Percentiles rank a stretch among this genome's conserved stretches.
Conservation (phyloP, 2,329 filamentous ascomycete genomes). For the Penicillium capsulatum region DNA sequence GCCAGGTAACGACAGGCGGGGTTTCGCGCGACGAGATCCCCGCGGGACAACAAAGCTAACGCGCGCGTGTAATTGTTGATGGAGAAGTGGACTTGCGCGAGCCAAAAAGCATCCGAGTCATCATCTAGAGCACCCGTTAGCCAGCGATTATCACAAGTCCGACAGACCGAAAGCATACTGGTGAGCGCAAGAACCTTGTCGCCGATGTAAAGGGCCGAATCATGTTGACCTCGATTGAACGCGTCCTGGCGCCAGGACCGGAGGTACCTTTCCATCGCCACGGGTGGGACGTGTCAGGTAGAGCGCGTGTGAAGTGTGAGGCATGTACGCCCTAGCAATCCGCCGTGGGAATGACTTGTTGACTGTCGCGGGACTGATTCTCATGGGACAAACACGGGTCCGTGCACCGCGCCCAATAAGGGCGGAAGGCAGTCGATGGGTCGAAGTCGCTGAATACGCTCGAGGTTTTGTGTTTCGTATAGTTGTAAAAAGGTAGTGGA, state of each 20-base stretch:
- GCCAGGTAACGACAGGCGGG: slow-evolving; percentile 88
- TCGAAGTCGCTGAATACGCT: too few species aligned
- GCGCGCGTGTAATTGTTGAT: slow-evolving; percentile 93
- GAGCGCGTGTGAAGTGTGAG: neutral
- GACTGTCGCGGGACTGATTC: slow-evolving; percentile 11
- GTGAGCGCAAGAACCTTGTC: slow-evolving; percentile 95
- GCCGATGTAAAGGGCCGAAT: slow-evolving; percentile 92
- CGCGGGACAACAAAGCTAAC: slow-evolving; percentile 75
- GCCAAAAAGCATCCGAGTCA: slow-evolving; percentile 91
- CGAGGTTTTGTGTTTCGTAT: too few species aligned
- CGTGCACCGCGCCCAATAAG: slow-evolving; percentile 13
- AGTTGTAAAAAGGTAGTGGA: too few species aligned
- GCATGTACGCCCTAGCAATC: slow-evolving; percentile 1
- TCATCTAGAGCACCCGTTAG: slow-evolving; percentile 57
- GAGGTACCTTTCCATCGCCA: slow-evolving; percentile 81
- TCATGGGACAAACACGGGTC: slow-evolving; percentile 21
- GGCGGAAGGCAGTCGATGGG: too few species aligned
- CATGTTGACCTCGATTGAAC: slow-evolving; percentile 91
- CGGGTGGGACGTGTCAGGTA: slow-evolving; percentile 1
- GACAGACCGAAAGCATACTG: slow-evolving; percentile 49
- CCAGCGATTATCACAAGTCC: neutral
- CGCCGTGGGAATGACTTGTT: slow-evolving; percentile 9
- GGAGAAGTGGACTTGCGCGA: slow-evolving; percentile 96
- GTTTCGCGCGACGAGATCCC: slow-evolving; percentile 76
- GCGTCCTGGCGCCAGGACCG: slow-evolving; percentile 94